Evolutionary conservation across 805 yeast species (phyloP), one percentile per base, ranked within the genome.

Genomic region (Maudiozyma bulderi): DNA sequence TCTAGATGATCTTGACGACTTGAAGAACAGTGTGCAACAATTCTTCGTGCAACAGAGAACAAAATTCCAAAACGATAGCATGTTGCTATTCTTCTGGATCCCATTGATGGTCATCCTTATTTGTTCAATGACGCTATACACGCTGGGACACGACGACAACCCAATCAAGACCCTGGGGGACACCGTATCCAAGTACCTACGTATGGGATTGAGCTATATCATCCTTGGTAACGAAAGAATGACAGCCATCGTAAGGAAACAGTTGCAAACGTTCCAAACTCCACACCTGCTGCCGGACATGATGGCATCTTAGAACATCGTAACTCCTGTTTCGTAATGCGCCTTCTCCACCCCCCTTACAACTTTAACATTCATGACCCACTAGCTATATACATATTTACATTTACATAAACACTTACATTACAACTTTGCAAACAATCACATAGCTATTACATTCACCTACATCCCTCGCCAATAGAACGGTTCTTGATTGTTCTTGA

Each of bases 81-180:
- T 87, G 85, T 72, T 89, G 53, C 67, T 87, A 50, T 86, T 88
- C 62, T 88, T 89, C 75, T 89, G 96, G 96, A 67, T 88, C 50
- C 96, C 96, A 13, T 74, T 85, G 37, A 67, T 87, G 49, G 56
- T 81, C 20, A 64, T 84, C 30, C 65, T 81, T 13, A 67, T 79
- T 3, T 66, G 78, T 8, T 71, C 73, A 54, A 71, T 76, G 47
- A 63, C 74, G 5, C 48, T 69, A 26, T 62, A 60, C 52, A 65
- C 59, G 34, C 59, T 67, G 15, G 73, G 74, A 3, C 61, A 60
- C n/a, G 61, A 64, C 41, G 67, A 63, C 33, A 63, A 61, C 49
- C 60, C 61, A 5, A 53, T 61, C 13, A 60, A 58, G 40, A 33
- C 40, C 3, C 30, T 40, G 9, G 43, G 47, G 34, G 35, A 46